Base-by-base conservation (phyloP, 495 filamentous ascomycete species). In the Margaritispora aquatica region DNA sequence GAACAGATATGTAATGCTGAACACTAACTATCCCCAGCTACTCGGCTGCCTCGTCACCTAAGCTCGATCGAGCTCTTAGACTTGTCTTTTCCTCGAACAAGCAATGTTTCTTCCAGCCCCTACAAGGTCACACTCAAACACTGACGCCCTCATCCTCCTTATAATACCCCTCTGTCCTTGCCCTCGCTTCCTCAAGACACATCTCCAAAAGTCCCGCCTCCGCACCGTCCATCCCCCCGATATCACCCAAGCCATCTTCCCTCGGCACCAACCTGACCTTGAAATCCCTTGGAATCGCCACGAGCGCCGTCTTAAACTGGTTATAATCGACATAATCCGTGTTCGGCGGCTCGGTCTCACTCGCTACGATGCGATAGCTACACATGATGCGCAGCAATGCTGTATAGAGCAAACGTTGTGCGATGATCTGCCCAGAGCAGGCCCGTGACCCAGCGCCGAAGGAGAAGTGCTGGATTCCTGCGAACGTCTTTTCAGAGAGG, bases 241-340 rank as follows among this genome's bases (percentile, higher is more conserved):
- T n/a, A n/a, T n/a, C n/a, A n/a, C n/a, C n/a, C n/a, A n/a, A n/a
- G n/a, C 38, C 23, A 2, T 41, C 57, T 31, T 80, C 78, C 26
- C 80, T 67, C 2, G 75, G 76, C 21, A 80, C 65, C n/a, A 84
- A 63, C 60, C 65, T 73, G 0, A 82, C 74, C 51, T 78, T 78
- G 62, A 82, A 84, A 47, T 78, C 71, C 38, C 74, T 65, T 1
- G 80, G 80, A 59, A 82, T 82, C 2, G 80, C 80, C 9, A 82
- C 80, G 21, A 82, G 57, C 0, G 80, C 79, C 0, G 73, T 76
- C 64, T 82, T 82, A 58, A 81, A 75, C 57, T 74, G 70, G 56
- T 84, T 84, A 51, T 82, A 84, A 22, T 84, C 80, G 15, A 80
- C 73, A 60, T 82, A 82, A 60, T 84, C 79, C 0, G 78, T 81